phyloP scores from a whole-genome alignment of 441 rosid genomes.

The Syzygium syzygioides region DNA sequence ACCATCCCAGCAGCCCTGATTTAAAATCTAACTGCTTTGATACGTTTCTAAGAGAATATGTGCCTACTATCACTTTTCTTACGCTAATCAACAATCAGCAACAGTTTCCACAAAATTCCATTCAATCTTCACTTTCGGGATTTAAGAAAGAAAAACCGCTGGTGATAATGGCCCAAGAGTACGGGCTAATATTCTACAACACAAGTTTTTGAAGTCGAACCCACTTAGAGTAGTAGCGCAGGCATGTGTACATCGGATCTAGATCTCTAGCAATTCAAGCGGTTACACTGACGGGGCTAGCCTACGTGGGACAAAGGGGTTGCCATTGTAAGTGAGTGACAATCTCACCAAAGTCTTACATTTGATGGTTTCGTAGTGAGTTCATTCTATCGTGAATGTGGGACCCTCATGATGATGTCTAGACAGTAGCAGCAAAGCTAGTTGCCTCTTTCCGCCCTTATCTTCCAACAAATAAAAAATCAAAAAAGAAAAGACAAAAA shows the following conservation, averaged over 20 bases:
- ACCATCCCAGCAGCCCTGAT: not conserved
- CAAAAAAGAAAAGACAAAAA: not conserved
- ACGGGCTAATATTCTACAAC: not conserved
- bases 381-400: not conserved
- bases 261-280: not conserved
- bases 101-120: not conserved
- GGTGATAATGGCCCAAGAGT: not conserved
- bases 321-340: not conserved
- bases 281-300: not conserved
- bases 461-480: not conserved
- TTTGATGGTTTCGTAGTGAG: not conserved
- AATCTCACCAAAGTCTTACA: not conserved
- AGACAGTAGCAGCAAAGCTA: not conserved
- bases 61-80: not conserved
- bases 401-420: not conserved
- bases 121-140: not conserved
- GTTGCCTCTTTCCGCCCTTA: not conserved
- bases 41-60: not conserved
- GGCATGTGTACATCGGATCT: not conserved
- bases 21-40: not conserved
- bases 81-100: not conserved
- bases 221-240: not conserved
- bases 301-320: not conserved
- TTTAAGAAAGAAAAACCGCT: not conserved
- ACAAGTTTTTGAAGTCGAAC: not conserved